Base-by-base conservation (phyloP, 345 rosid species). In the Arabis hirsuta region DNA sequence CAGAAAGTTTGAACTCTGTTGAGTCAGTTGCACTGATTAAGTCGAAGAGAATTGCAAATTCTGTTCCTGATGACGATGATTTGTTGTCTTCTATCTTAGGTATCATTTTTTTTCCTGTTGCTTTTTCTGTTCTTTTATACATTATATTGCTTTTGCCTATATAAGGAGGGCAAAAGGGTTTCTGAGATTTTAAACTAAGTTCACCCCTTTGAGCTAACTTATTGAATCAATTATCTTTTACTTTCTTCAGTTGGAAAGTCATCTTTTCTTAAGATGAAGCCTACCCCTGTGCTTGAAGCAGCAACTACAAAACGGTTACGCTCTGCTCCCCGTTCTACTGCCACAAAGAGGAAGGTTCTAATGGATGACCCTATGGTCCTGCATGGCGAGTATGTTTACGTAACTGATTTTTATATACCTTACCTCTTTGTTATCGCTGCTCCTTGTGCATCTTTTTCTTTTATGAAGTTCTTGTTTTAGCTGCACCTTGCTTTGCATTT, bases 351-450 rank as follows among this genome's bases (percentile, higher is more conserved):
- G 84, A 96, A 96, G 87, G 92, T 89, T 81, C 87, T 85, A 62
- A 82, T 92, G 86, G 99, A 96, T 77, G 98, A 96, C 70, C 74
- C 81, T 12, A 88, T 92, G 98, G 98, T 92, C 81, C 82, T 96
- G 81, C 98, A 83, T 50, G 99, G 99, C 86, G 97, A 96, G 99
- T 96, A 92, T 78, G 99, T 86, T 73, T 62, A 22, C 54, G 61
- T 66, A 64, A 56, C 65, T 47, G 32, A 14, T 44, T 59, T 14
- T 38, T 38, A 51, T 59, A 9, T 50, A 55, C 58, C 22, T 29
- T 39, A 26, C 66, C 38, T 58, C 38, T 58, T 36, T 29, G 43
- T 9, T 51, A 31, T 29, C 29, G 9, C 45, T 61, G 56, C 44
- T 46, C 9, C 75, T 36, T 19, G 48, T 44, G 52, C 42, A 52